These are phyloP conservation scores for Penicillium sp. DNA, from an alignment of 2,329 filamentous ascomycete species.

Conservation along the genomic window DNA sequence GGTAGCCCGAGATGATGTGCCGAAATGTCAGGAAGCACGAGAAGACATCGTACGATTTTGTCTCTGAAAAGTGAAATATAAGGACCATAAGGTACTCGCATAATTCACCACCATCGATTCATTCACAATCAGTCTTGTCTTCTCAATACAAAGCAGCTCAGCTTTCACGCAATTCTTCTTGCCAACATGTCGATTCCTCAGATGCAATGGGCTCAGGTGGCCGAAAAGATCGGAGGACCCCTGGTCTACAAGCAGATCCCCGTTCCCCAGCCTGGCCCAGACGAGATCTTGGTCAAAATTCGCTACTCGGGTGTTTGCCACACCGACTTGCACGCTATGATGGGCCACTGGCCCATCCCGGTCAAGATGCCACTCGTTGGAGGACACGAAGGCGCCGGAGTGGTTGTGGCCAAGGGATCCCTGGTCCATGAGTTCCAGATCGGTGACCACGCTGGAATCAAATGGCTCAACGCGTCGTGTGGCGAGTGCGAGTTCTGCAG, in stretches of 20 bases:
- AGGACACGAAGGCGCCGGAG: conserved; percentile 73
- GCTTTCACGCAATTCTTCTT: not conserved
- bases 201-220: conserved; percentile 89
- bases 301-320: conserved; percentile 90
- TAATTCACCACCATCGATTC: not conserved
- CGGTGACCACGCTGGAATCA: conserved; percentile 81
- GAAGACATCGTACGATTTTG: not conserved
- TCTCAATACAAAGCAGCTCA: conserved; percentile 2
- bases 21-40: not conserved
- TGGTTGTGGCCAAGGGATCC: conserved; percentile 74
- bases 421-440: conserved; percentile 74
- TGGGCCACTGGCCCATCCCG: conserved; percentile 82
- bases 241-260: conserved; percentile 62
- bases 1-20: conserved; percentile 8
- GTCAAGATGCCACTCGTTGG: conserved; percentile 79
- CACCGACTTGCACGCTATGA: conserved; percentile 78
- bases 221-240: conserved; percentile 77
- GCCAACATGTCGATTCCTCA: conserved; percentile 21
- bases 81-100: not conserved
- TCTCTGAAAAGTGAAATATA: not conserved
- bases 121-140: not conserved
- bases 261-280: conserved; percentile 76
- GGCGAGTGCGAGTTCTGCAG: conserved; percentile 80
- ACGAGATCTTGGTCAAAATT: conserved; percentile 89
- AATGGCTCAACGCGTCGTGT: conserved; percentile 88